Conservation (phyloP, 768 basidiomycete genomes). For the Fomitopsis pulvina region DNA sequence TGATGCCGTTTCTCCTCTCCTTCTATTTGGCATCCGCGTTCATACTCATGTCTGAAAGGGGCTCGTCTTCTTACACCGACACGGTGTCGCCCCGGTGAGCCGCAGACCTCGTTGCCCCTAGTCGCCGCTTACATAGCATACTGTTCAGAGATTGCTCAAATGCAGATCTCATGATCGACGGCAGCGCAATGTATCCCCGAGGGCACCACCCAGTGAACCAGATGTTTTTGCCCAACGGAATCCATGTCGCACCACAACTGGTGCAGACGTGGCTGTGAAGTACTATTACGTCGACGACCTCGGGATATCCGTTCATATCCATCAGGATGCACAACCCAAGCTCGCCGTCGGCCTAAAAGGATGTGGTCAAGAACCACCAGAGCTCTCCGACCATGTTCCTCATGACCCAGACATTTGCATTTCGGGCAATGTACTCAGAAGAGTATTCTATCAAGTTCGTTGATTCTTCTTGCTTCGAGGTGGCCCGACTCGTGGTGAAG, state of each 20-base stretch:
- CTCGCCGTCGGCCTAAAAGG: conserved; percentile 7
- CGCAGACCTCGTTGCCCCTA: neutral
- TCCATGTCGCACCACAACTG: neutral
- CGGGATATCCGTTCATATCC: conserved; percentile 7
- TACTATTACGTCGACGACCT: conserved; percentile 16
- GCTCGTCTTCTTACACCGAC: conserved; percentile 14
- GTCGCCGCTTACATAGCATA: neutral
- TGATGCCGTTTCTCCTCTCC: conserved; percentile 20
- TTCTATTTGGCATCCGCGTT: neutral
- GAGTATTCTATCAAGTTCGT: conserved; percentile 15
- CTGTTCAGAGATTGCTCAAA: conserved; percentile 15
- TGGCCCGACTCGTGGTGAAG: too few species aligned
- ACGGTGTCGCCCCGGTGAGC: conserved; percentile 15
- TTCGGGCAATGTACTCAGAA: conserved; percentile 19
- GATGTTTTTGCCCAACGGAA: neutral
- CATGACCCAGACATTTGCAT: conserved; percentile 26
- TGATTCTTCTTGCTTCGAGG: conserved; percentile 3
- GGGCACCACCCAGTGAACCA: conserved; percentile 15
- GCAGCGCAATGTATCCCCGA: conserved; percentile 12
- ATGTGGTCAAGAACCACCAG: conserved; percentile 17
- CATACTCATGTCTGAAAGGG: conserved; percentile 7
- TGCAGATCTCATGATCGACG: conserved; percentile 18
- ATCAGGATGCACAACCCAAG: neutral
- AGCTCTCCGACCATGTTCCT: conserved; percentile 14
- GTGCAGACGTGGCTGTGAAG: neutral